These are phyloP conservation scores for Inosperma sp. DNA, from an alignment of 768 basidiomycete species.

Conservation along the genomic window DNA sequence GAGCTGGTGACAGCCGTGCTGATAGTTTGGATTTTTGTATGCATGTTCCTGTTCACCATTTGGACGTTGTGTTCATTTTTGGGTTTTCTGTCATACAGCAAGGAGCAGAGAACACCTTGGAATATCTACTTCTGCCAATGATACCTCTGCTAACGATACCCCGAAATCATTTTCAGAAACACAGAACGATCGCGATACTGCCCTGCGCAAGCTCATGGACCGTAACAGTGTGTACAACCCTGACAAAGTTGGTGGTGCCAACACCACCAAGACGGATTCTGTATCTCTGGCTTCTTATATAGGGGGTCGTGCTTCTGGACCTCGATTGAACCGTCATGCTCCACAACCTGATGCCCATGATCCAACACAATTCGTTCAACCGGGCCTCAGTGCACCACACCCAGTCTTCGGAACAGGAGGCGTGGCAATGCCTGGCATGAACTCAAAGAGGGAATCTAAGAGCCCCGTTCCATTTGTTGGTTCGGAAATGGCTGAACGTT, in stretches of 20 bases:
- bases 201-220: slow-evolving; percentile 45
- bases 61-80: neutral
- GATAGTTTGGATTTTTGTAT: slow-evolving; percentile 45
- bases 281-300: slow-evolving; percentile 82
- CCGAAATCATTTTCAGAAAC: slow-evolving; percentile 31
- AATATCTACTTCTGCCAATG: slow-evolving; percentile 9
- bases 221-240: slow-evolving; percentile 28
- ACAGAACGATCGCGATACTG: slow-evolving; percentile 41
- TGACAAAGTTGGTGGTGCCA: slow-evolving; percentile 16
- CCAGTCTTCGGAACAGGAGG: slow-evolving; percentile 74
- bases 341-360: slow-evolving; percentile 67
- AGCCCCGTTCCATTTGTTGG: slow-evolving; percentile 11
- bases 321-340: slow-evolving; percentile 65
- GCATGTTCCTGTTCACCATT: slow-evolving; percentile 21
- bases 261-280: slow-evolving; percentile 34
- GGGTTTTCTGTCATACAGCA: slow-evolving; percentile 13
- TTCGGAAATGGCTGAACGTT: slow-evolving; percentile 23
- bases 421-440: slow-evolving; percentile 72
- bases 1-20: slow-evolving; percentile 33
- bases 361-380: slow-evolving; percentile 64
- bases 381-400: slow-evolving; percentile 52
- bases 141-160: slow-evolving; percentile 19
- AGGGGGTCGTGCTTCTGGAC: slow-evolving; percentile 73
- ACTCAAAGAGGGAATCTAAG: slow-evolving; percentile 22
- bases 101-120: slow-evolving; percentile 15